Conservation (phyloP, 2,329 filamentous ascomycete genomes). For the Ilyonectria destructans region DNA sequence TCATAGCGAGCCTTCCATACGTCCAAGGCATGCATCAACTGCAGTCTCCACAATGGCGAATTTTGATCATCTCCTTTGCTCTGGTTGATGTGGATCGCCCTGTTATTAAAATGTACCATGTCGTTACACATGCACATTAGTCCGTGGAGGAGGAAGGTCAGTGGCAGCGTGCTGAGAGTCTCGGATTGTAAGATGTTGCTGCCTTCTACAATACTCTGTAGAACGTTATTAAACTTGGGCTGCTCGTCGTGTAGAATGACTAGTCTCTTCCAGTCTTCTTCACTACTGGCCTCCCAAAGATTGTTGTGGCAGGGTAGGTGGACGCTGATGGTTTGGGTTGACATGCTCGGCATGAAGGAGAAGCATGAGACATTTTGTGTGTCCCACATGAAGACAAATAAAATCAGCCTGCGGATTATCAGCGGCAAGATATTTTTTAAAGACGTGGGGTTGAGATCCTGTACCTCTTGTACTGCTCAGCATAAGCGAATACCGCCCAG, state of each 20-base stretch:
- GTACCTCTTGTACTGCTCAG: background rate
- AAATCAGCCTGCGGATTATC: background rate
- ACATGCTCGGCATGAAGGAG: background rate
- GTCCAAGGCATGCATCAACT: slow-evolving; percentile 1
- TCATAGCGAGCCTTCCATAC: background rate
- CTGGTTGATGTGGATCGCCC: background rate
- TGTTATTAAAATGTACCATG: background rate
- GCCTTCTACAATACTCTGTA: background rate
- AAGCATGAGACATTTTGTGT: background rate
- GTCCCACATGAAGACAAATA: background rate
- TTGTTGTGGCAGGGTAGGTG: background rate
- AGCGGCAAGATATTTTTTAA: background rate
- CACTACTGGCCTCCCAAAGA: background rate
- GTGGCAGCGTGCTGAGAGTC: background rate
- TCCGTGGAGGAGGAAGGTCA: background rate
- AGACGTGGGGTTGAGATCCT: no score
- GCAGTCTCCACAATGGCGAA: background rate
- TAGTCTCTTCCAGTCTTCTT: background rate
- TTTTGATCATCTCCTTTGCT: background rate
- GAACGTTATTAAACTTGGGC: background rate
- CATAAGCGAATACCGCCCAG: background rate
- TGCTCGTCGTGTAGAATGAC: background rate
- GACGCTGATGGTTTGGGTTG: background rate
- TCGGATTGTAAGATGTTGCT: background rate
- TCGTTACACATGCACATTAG: background rate